Base-by-base conservation (phyloP, 208 protist species). In the Angomonas desouzai region DNA sequence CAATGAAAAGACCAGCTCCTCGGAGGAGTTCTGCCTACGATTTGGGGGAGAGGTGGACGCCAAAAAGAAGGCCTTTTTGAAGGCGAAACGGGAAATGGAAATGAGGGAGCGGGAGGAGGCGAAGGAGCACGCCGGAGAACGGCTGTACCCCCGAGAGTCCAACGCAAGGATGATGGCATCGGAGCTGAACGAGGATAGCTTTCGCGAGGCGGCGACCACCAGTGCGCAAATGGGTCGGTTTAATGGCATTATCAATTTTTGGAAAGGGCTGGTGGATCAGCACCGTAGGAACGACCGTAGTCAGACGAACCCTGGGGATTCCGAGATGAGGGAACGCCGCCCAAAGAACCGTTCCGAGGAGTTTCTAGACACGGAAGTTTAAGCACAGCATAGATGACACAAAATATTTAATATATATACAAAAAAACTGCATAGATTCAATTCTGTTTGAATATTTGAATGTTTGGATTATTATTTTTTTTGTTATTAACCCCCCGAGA, bases 221-320 rank as follows among this genome's bases (percentile, higher is more conserved):
- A 20, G 25, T 16, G 29, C 55, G 29, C 2, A 22, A n/a, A 60
- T 36, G 23, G 33, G 30, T 0, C 73, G 79, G 20, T 81, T 89
- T 36, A 69, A 76, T 56, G 67, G 67, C 16, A 89, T 87, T 59
- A 67, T 89, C 34, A 69, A 74, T 40, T 79, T 89, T 30, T 92
- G 80, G 82, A 85, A 75, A 10, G 72, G 77, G 6, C 70, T 92
- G 18, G 80, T 83, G 9, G 64, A 66, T 2, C 76, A 84, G 57
- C 81, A 89, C 60, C 71, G 64, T 3, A 73, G 84, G 55, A 38
- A 48, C 16, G 55, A 45, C 2, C 45, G 34, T 18, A 57, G 66
- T 38, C 23, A 49, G 25, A 1, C 49, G 10, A 1, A 23, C 1
- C 1, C n/a, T 11, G 30, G 66, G n/a, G 10, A 38, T 7, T 25